Evolutionary conservation across 805 yeast species (phyloP).

Genomic region (Saturnispora saitoi): DNA sequence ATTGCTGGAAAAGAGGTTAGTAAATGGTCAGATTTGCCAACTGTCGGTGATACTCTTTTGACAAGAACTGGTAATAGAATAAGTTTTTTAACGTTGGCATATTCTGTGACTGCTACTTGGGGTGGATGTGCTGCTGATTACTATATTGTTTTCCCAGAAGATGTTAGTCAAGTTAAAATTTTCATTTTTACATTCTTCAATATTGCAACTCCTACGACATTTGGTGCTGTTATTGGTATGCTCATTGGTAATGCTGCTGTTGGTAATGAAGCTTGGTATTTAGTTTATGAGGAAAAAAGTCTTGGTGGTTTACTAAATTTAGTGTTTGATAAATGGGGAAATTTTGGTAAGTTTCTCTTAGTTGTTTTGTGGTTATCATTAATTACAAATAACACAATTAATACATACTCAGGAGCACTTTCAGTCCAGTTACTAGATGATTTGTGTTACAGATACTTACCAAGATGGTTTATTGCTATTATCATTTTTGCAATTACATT

Average conservation of each 20-base stretch:
- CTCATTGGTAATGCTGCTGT: constrained; percentile 62
- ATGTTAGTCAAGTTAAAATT: constrained; percentile 45
- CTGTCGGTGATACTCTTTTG: constrained; percentile 28
- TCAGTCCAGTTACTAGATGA: constrained; percentile 58
- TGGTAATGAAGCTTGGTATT: constrained; percentile 46
- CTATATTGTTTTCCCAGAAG: constrained; percentile 71
- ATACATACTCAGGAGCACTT: constrained; percentile 75
- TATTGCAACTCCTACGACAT: constrained; percentile 59
- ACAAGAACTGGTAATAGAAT: constrained; percentile 61
- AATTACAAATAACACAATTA: constrained; percentile 73
- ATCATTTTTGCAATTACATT: constrained; percentile 54
- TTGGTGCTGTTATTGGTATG: constrained; percentile 68
- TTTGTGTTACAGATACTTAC: constrained; percentile 45
- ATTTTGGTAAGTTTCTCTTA: constrained; percentile 69
- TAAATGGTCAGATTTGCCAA: constrained; percentile 32
- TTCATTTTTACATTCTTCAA: constrained; percentile 58
- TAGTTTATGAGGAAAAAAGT: constrained; percentile 48
- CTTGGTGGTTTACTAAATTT: constrained; percentile 67
- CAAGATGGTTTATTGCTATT: constrained; percentile 72
- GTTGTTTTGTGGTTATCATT: constrained; percentile 64
- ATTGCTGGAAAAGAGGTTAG: constrained; percentile 36
- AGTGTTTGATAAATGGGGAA: constrained; percentile 64
- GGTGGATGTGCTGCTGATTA: constrained; percentile 82
- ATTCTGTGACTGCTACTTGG: constrained; percentile 83
- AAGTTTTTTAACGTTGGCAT: constrained; percentile 62